Base-by-base conservation (phyloP, 306 rosid genomes). In the Begonia fuchsioides region DNA sequence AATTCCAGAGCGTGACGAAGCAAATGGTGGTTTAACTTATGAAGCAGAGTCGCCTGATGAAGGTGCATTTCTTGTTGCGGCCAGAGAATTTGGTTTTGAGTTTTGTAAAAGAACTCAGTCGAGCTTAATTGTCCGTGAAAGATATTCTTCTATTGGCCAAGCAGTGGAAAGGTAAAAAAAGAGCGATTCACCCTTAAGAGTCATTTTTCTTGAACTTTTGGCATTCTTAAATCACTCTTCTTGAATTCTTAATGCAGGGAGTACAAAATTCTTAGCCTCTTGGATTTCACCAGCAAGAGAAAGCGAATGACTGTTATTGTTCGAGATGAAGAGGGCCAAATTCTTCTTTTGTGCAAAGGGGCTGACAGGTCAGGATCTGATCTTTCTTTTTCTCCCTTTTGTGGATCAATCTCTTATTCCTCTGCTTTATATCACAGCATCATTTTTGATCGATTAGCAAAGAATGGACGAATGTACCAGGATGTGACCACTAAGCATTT, bases 1-100 rank as follows among this genome's bases (percentile, higher is more conserved):
- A 43, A 80, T 92, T 73, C 96, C 98, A 13, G 98, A 92, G 72
- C 59, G 47, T 60, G 80, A 80, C 63, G 94, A 76, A 72, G 98
- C 72, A 69, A 86, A 83, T 8, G 93, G 96, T 11, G 51, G 9
- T 49, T 72, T 13, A 69, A 73, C 98, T 10, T 92, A 82, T 56
- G 98, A 92, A 74, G 98, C 94, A 4, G 98, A 92, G 75, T 92
- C 98, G 57, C 98, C 98, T 5, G 98, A 92, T 60, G 98, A 92
- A 76, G 98, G 81, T 9, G 76, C 98, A 64, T 92, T 92, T 82
- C 98, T 92, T 55, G 86, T 70, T 53, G 98, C 98, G n/a, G 93
- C 93, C 17, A 78, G 88, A 61, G 98, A 92, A 56, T 92, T 92
- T 68, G 98, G 96, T 61, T 92, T 92, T 69, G 98, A 82, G 68